Conservation (phyloP, 2,329 filamentous ascomycete genomes). For the Talaromyces marneffei region DNA sequence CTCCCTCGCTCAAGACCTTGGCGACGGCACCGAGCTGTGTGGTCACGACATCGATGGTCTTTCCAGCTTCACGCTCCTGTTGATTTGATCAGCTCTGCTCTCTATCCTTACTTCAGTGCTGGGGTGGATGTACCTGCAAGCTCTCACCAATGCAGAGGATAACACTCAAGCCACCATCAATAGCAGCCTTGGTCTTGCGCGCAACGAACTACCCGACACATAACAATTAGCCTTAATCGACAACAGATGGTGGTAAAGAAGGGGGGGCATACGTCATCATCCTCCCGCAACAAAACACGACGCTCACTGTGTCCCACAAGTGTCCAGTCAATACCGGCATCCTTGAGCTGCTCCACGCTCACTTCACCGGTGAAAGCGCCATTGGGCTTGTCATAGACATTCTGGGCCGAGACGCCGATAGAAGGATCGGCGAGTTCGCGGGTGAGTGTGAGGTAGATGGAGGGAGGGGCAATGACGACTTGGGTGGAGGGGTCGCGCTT, state of each 20-base stretch:
- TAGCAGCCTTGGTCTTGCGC: conserved; percentile 87
- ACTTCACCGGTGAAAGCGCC: conserved; percentile 98
- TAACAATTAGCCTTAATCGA: background rate
- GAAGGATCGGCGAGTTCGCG: conserved; percentile 69
- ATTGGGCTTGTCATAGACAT: conserved; percentile 95
- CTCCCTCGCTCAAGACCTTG: conserved; percentile 58
- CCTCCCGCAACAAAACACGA: conserved; percentile 81
- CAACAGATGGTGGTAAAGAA: background rate
- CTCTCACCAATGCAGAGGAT: conserved; percentile 98
- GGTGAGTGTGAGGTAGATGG: conserved; percentile 83
- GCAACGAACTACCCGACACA: conserved; percentile 59
- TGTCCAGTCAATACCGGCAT: conserved; percentile 81
- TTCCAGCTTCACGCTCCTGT: conserved; percentile 71
- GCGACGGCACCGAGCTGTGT: conserved; percentile 77
- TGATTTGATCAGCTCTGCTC: background rate
- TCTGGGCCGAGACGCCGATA: conserved; percentile 87
- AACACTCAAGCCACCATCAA: conserved; percentile 79
- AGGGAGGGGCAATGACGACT: conserved; percentile 87
- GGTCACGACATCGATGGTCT: conserved; percentile 70
- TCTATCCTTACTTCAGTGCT: background rate
- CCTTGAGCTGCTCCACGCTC: conserved; percentile 83
- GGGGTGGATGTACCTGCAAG: conserved; percentile 53
- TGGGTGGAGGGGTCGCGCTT: conserved; percentile 61
- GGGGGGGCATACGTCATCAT: conserved; percentile 53
- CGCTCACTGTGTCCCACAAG: conserved; percentile 95